phyloP scores from a whole-genome alignment of 768 basidiomycete genomes.

The Naganishia randhawae region DNA sequence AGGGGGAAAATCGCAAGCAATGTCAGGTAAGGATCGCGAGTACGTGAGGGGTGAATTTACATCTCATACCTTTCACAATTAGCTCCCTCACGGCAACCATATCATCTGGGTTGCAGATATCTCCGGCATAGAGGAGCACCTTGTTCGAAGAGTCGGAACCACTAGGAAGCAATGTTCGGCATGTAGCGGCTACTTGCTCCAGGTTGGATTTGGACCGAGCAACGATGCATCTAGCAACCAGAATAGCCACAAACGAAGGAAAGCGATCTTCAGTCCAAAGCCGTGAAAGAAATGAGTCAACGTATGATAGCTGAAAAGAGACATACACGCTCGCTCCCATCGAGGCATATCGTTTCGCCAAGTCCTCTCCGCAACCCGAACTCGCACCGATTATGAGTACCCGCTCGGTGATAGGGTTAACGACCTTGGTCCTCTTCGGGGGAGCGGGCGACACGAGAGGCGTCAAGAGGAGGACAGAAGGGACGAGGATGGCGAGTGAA shows the following conservation, averaged over 20 bases:
- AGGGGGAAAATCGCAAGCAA: slow-evolving; percentile 1
- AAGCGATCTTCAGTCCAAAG: too few species aligned
- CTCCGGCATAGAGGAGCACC: slow-evolving; percentile 59
- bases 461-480: not conserved
- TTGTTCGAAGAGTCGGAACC: slow-evolving; percentile 23
- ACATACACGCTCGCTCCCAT: slow-evolving; percentile 63
- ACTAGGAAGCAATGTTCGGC: slow-evolving; percentile 30
- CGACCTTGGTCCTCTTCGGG: slow-evolving; percentile 10
- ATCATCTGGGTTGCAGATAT: slow-evolving; percentile 65
- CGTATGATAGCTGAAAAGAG: not conserved
- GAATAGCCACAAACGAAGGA: not conserved
- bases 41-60: not conserved
- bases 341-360: slow-evolving; percentile 57
- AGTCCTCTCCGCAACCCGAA: slow-evolving; percentile 70
- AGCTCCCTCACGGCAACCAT: slow-evolving; percentile 61
- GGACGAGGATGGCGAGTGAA: slow-evolving; percentile 7
- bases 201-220: slow-evolving; percentile 32
- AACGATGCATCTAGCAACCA: slow-evolving; percentile 52
- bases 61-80: slow-evolving; percentile 59
- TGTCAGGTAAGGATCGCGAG: not conserved
- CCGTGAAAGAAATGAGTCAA: too few species aligned
- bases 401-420: slow-evolving; percentile 58
- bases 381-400: slow-evolving; percentile 79
- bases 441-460: not conserved
- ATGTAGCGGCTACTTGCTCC: slow-evolving; percentile 8